Conservation (phyloP, 78 protist species). For the Mastigamoeba balamuthi region DNA sequence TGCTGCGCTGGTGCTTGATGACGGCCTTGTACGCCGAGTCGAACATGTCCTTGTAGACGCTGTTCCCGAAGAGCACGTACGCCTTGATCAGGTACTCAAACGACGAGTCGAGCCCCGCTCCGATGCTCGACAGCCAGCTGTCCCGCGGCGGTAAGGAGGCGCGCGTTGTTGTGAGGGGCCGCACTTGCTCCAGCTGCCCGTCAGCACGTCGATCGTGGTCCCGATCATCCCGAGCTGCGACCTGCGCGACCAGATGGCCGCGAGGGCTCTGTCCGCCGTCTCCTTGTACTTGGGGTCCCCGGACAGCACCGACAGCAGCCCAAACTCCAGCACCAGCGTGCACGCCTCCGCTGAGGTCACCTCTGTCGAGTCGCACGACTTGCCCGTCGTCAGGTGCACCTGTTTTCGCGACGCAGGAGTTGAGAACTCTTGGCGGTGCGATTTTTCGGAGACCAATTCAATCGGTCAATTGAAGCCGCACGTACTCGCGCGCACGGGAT, state of each 20-base stretch:
- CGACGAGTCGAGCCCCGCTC: slow-evolving; percentile 46
- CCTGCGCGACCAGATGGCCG: slow-evolving; percentile 1
- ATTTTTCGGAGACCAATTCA: too few species aligned
- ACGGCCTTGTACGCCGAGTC: slow-evolving; percentile 9
- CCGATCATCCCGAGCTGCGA: slow-evolving; percentile 22
- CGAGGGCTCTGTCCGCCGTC: not conserved
- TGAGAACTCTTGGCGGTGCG: too few species aligned
- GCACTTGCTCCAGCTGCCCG: slow-evolving; percentile 22
- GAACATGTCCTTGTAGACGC: not conserved
- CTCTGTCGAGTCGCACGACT: too few species aligned
- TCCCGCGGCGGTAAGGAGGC: too few species aligned
- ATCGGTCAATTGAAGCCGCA: too few species aligned
- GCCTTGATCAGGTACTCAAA: slow-evolving; percentile 50
- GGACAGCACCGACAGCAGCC: slow-evolving; percentile 6
- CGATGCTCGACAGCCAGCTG: too few species aligned
- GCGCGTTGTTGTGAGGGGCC: slow-evolving; percentile 19
- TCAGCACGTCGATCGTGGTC: slow-evolving; percentile 17
- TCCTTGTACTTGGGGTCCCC: slow-evolving; percentile 11
- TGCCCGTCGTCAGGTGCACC: too few species aligned
- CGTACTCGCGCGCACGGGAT: slow-evolving; percentile 46
- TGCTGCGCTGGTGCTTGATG: not conserved
- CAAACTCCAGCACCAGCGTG: slow-evolving; percentile 41
- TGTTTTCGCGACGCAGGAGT: too few species aligned
- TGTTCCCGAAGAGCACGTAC: not conserved
- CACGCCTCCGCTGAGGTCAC: slow-evolving; percentile 54